Evolutionary conservation across 1,139 yeast genomes (phyloP).

Genomic region (Scheffersomyces titani): DNA sequence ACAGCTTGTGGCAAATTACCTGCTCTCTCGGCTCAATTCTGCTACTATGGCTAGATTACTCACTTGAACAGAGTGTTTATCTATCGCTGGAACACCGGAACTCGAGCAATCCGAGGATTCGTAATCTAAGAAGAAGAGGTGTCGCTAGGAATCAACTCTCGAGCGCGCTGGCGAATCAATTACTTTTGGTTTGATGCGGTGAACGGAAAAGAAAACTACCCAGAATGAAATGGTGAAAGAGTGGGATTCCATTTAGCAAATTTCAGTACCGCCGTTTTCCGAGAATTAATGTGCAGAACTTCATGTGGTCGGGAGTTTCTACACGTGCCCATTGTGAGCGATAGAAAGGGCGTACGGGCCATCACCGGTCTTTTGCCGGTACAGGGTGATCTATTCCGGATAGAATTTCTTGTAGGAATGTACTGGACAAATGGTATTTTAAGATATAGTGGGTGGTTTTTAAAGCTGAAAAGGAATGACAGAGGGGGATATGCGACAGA

Average conservation of each 20-base stretch:
- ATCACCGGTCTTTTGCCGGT: neutral
- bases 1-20: neutral
- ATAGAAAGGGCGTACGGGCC: neutral
- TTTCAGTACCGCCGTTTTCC: neutral
- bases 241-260: neutral
- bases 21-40: neutral
- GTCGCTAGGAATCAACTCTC: neutral
- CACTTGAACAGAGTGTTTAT: neutral
- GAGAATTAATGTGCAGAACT: neutral
- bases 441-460: neutral
- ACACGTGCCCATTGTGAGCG: neutral
- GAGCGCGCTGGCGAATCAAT: neutral
- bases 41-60: neutral
- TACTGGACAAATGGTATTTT: neutral
- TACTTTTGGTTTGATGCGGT: neutral
- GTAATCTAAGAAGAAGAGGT: neutral
- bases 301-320: neutral
- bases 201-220: neutral
- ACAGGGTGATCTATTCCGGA: neutral
- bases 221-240: neutral
- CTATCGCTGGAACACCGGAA: neutral
- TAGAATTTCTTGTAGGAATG: neutral
- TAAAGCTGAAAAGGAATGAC: neutral
- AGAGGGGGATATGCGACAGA: neutral
- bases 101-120: neutral